phyloP scores from a whole-genome alignment of 1,139 yeast species.

The Zygoascus hellenicus region DNA sequence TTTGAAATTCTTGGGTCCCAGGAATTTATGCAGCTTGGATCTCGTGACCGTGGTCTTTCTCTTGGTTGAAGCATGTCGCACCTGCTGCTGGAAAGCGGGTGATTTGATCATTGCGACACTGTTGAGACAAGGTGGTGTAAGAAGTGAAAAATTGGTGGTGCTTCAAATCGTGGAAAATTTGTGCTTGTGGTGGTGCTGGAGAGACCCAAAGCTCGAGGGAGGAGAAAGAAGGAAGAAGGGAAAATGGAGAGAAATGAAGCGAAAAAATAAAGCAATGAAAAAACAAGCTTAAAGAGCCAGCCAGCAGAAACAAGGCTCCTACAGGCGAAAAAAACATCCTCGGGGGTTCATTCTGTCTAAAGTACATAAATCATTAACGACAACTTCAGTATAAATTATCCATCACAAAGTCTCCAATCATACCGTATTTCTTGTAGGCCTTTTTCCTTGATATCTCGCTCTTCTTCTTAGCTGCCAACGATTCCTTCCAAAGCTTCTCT shows the following conservation, averaged over 20 bases:
- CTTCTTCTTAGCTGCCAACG: conserved; percentile 34
- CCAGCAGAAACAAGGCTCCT: background rate
- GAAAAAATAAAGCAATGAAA: no score
- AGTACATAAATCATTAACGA: background rate
- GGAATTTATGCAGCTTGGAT: conserved; percentile 36
- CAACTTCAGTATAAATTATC: conserved; percentile 22
- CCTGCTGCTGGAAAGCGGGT: conserved; percentile 7
- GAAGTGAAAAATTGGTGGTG: conserved; percentile 2
- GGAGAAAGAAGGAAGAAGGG: background rate
- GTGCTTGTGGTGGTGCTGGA: background rate
- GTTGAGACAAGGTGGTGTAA: conserved; percentile 1
- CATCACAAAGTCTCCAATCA: conserved; percentile 19
- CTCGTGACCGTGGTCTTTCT: conserved; percentile 15
- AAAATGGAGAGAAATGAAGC: background rate
- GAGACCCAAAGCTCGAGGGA: background rate
- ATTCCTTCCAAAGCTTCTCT: conserved; percentile 36
- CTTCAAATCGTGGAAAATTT: background rate
- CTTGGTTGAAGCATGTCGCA: conserved; percentile 9
- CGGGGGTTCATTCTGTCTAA: background rate
- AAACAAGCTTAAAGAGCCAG: no score
- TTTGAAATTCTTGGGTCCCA: conserved; percentile 78
- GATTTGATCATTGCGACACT: background rate
- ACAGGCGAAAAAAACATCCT: background rate
- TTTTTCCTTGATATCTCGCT: conserved; percentile 46
- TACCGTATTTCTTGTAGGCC: conserved; percentile 35